Base-by-base conservation (phyloP, 257 asterid species). In the Solanum gandarillasii region DNA sequence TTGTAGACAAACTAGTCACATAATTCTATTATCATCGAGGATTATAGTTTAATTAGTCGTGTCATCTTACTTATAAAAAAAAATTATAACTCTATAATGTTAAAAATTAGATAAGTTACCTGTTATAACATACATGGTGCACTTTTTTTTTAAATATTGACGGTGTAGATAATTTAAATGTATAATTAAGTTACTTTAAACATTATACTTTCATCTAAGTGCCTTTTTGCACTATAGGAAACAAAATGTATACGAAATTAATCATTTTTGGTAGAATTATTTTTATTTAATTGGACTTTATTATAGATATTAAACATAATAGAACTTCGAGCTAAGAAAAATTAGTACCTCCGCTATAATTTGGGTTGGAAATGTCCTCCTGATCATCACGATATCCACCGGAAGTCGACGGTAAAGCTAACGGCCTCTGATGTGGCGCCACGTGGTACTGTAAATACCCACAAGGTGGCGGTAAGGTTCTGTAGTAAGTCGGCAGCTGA, bases 281-380 rank as follows among this genome's bases (percentile, higher is more conserved):
- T 20, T 58, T 7, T 1, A 58, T 58, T n/a, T n/a, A 4, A 1
- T n/a, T 1, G 0, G 0, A n/a, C 7, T 1, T n/a, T 10, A n/a
- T 23, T 62, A n/a, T 9, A 5, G 14, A 65, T 65, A n/a, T 10
- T 1, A 3, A 65, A 10, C 1, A n/a, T 13, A 68, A 6, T 25
- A 29, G 0, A 68, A 13, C 1, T 29, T 55, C 4, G 7, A 13
- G 72, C 20, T 12, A 8, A 46, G 11, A 25, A 55, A 29, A 48
- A 46, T 4, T 9, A 29, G 3, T 81, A 81, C 92, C 94, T 3
- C 92, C 88, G 39, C 88, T 87, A 75, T 96, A 86, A 72, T 93
- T 87, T 14, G 93, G 92, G 72, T 91, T 89, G 32, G 92, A 89
- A 78, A 84, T 27, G 75, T 90, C 91, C 62, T 91, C 92, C 4